Base-by-base conservation (phyloP, 2,329 filamentous ascomycete genomes). In the Paecilomyces sp. region DNA sequence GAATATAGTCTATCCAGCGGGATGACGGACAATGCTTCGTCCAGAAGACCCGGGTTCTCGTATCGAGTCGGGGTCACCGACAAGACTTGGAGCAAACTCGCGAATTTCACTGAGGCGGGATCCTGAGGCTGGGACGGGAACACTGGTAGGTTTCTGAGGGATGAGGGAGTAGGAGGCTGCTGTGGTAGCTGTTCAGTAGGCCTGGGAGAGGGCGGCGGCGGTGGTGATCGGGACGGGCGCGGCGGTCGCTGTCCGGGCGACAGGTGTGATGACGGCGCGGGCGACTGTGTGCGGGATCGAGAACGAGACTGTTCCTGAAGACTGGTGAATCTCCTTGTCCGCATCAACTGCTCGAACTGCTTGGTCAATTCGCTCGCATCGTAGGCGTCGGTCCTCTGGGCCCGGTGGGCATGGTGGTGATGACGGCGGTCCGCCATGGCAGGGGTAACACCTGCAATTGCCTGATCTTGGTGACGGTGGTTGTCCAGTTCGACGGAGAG, bases 21-120 rank as follows among this genome's bases (percentile, higher is more conserved):
- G 55, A 99, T 91, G 41, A 87, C 86, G 62, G 90, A 86, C 18
- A 99, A 79, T 3, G 93, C 94, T 74, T 97, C 93, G 72, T 99
- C 94, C 57, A 99, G 80, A 11, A 97, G 79, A 36, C 94, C 94
- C 0, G 94, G 93, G 74, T 99, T 97, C 76, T 99, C 94, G 79
- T 96, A 99, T 73, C 93, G 94, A 22, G 88, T 89, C 18, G 94
- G 94, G 54, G 92, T 96, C 61, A 89, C 83, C 15, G 93, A 96
- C 22, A 97, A 78, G 22, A 90, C 91, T 65, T 95, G 84, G 53
- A 97, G 83, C 62, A 95, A 84, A 76, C 89, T 96, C 67, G 89
- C 84, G 68, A 92, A 92, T 67, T 90, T 90, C 62, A 89, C 82
- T 0, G 88, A 89, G 22, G 83, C 80, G 58, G 83, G 77, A 73